phyloP scores from a whole-genome alignment of 2,329 filamentous ascomycete species.

The Leptoxyphium fumago region DNA sequence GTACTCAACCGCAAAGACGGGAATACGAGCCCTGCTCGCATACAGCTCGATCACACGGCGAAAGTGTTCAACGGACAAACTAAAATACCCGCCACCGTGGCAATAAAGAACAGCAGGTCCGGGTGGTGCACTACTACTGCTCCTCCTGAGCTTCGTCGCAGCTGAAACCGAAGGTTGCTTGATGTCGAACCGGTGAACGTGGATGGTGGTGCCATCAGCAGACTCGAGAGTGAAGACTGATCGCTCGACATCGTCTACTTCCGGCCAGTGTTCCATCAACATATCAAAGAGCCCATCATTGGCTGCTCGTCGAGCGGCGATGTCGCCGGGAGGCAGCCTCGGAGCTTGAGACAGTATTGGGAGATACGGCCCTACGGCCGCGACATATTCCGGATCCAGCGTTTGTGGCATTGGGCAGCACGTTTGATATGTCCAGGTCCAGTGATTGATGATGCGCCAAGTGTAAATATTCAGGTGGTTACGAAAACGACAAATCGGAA shows the following conservation, averaged over 20 bases:
- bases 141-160: too few species aligned
- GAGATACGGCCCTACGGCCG: background rate
- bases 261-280: conserved; percentile 2
- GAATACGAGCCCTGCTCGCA: conserved; percentile 17
- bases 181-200: conserved; percentile 9
- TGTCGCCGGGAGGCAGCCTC: conserved; percentile 4
- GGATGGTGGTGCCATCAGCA: conserved; percentile 8
- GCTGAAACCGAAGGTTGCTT: background rate
- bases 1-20: conserved; percentile 22
- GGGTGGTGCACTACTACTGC: background rate
- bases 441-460: too few species aligned
- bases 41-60: conserved; percentile 12
- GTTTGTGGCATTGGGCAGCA: background rate
- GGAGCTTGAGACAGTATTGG: background rate
- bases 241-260: conserved; percentile 5
- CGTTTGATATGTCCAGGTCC: too few species aligned
- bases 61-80: conserved; percentile 15
- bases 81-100: conserved; percentile 30
- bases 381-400: background rate
- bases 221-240: conserved; percentile 6
- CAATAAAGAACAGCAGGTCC: conserved; percentile 20
- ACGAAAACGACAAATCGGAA: too few species aligned
- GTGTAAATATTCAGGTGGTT: too few species aligned
- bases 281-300: conserved; percentile 3
- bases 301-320: conserved; percentile 5